Evolutionary conservation across 192 early-diverging fungal species (phyloP).

Genomic region (Geosiphon pyriformis): DNA sequence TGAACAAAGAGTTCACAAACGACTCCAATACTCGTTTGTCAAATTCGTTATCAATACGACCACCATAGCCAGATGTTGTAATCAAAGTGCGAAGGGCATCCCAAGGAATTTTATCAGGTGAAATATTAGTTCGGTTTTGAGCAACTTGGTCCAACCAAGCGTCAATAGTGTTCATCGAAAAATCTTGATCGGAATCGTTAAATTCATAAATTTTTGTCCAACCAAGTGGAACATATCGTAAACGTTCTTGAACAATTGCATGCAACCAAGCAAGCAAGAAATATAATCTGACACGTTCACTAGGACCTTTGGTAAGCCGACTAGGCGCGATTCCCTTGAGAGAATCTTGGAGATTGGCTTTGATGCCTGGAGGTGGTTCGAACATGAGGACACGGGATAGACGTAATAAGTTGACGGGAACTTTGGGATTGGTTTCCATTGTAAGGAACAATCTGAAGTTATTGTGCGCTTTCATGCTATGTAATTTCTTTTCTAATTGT

Average conservation of each 20-base stretch:
- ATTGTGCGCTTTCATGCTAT: slow-evolving; percentile 74
- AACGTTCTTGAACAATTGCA: slow-evolving; percentile 88
- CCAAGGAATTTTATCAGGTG: slow-evolving; percentile 96
- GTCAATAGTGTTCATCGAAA: slow-evolving; percentile 83
- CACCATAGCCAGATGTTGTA: slow-evolving; percentile 91
- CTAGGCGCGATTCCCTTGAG: slow-evolving; percentile 60
- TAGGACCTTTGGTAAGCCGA: slow-evolving; percentile 60
- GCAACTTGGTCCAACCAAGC: slow-evolving; percentile 83
- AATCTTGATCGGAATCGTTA: slow-evolving; percentile 95
- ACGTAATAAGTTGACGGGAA: slow-evolving; percentile 88
- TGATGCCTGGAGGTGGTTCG: slow-evolving; percentile 94
- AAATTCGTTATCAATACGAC: slow-evolving; percentile 88
- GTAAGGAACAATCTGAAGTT: slow-evolving; percentile 96
- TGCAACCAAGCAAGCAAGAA: slow-evolving; percentile 98
- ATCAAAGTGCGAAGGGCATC: slow-evolving; percentile 82
- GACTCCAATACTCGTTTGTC: slow-evolving; percentile 84
- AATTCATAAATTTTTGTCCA: slow-evolving; percentile 99
- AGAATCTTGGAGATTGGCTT: slow-evolving; percentile 84
- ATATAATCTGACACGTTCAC: slow-evolving; percentile 83
- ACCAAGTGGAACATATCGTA: slow-evolving; percentile 94
- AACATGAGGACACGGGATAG: slow-evolving; percentile 90
- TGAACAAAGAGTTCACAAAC: slow-evolving; percentile 83
- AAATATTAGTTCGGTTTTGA: slow-evolving; percentile 79
- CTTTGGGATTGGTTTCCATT: slow-evolving; percentile 95
- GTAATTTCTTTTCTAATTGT: slow-evolving; percentile 92